phyloP scores from a whole-genome alignment of 2,329 filamentous ascomycete genomes.

The Fusarium sacchari region DNA sequence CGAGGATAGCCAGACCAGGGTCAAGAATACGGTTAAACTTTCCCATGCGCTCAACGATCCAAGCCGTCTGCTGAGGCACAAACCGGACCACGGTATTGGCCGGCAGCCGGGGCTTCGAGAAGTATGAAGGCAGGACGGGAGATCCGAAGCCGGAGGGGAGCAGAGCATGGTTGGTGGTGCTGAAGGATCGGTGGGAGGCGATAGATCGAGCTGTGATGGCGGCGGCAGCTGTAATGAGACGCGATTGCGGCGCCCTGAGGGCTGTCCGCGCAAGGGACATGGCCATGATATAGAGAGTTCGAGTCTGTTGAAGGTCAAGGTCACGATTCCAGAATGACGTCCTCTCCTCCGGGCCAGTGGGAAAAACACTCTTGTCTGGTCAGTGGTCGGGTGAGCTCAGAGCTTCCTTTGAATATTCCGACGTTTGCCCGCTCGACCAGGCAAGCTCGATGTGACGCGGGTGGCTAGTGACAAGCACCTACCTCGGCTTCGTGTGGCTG shows the following conservation, averaged over 20 bases:
- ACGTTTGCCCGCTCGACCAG: slow-evolving; percentile 27
- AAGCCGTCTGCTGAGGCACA: slow-evolving; percentile 99
- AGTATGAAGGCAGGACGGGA: slow-evolving; percentile 73
- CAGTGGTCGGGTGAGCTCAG: slow-evolving; percentile 18
- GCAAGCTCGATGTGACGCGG: slow-evolving; percentile 10
- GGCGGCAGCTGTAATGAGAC: slow-evolving; percentile 33
- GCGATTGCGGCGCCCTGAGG: slow-evolving; percentile 41
- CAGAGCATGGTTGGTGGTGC: slow-evolving; percentile 46
- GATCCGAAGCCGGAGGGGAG: slow-evolving; percentile 48
- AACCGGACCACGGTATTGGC: slow-evolving; percentile 96
- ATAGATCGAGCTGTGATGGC: slow-evolving; percentile 27
- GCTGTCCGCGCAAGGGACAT: slow-evolving; percentile 46
- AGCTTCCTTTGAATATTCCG: slow-evolving; percentile 24
- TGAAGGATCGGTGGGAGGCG: slow-evolving; percentile 44
- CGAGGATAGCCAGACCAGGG: slow-evolving; percentile 87
- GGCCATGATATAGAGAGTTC: slow-evolving; percentile 41
- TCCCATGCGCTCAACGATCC: slow-evolving; percentile 99
- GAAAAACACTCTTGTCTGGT: slow-evolving; percentile 28
- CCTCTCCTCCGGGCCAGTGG: slow-evolving; percentile 28
- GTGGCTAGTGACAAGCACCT: slow-evolving; percentile 11
- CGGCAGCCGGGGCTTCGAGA: slow-evolving; percentile 78
- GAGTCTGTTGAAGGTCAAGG: slow-evolving; percentile 23
- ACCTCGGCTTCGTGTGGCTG: slow-evolving; percentile 16
- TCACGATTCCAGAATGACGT: slow-evolving; percentile 40
- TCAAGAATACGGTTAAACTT: slow-evolving; percentile 94